Evolutionary conservation across 805 yeast species (phyloP).

Genomic region (Tetrapisispora pingtungensis): DNA sequence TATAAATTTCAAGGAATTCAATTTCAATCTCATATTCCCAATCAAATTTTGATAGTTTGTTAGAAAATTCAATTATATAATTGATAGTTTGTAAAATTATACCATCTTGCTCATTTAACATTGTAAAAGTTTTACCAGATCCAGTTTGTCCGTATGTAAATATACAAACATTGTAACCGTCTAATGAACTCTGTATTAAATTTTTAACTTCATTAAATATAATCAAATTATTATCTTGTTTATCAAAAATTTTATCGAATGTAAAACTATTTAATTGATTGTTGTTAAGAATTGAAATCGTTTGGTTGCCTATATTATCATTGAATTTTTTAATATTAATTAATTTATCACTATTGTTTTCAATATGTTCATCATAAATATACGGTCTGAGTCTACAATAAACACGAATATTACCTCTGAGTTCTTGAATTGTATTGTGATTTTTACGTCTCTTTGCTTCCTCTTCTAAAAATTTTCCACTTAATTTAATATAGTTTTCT

Average conservation of each 20-base stretch:
- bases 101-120: conserved; percentile 65
- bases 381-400: conserved; percentile 78
- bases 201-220: conserved; percentile 82
- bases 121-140: conserved; percentile 88
- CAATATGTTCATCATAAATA: conserved; percentile 13
- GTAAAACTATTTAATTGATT: conserved; percentile 34
- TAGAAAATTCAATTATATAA: conserved; percentile 55
- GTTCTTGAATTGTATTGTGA: conserved; percentile 70
- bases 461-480: conserved; percentile 30
- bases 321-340: conserved; percentile 26
- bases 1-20: conserved; percentile 82
- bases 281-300: conserved; percentile 10
- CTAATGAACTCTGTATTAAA: conserved; percentile 72
- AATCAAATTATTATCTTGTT: conserved; percentile 42
- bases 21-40: conserved; percentile 59
- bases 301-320: conserved; percentile 21
- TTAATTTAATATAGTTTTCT: conserved; percentile 18
- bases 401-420: conserved; percentile 87
- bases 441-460: conserved; percentile 51
- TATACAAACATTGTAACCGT: conserved; percentile 86
- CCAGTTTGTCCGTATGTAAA: conserved; percentile 98
- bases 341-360: conserved; percentile 9
- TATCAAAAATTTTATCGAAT: conserved; percentile 72
- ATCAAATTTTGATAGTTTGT: conserved; percentile 39
- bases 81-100: conserved; percentile 68